Evolutionary conservation across 2,329 filamentous ascomycete genomes (phyloP).

Genomic region (Pseudopyricularia javanii): DNA sequence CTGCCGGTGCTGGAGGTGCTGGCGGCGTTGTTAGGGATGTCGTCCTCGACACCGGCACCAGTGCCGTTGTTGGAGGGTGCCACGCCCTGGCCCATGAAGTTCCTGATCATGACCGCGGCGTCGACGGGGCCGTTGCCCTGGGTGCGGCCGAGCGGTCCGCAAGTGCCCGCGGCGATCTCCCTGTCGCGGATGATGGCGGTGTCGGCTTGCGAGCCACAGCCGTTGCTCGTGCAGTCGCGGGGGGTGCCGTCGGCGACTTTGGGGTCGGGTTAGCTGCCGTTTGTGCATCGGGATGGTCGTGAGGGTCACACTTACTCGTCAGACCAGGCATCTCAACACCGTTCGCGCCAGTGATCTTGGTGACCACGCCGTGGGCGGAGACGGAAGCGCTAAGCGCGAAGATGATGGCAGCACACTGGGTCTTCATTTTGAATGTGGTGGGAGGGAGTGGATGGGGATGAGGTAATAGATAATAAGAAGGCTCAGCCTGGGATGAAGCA

Average conservation of each 20-base stretch:
- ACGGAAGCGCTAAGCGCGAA: slow-evolving; percentile 25
- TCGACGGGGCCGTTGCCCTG: slow-evolving; percentile 46
- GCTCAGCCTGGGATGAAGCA: not conserved
- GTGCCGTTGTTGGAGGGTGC: slow-evolving; percentile 12
- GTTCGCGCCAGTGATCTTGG: slow-evolving; percentile 44
- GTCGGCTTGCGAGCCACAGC: slow-evolving; percentile 53
- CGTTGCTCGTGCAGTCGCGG: slow-evolving; percentile 49
- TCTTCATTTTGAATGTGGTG: not conserved
- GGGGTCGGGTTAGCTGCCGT: not conserved
- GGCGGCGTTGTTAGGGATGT: slow-evolving; percentile 7
- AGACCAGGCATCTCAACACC: slow-evolving; percentile 51
- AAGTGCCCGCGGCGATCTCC: slow-evolving; percentile 42
- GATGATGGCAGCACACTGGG: not conserved
- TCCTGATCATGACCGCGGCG: slow-evolving; percentile 40
- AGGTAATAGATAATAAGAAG: not conserved
- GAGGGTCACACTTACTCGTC: slow-evolving; percentile 15
- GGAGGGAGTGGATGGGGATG: not conserved
- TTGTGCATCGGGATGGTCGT: not conserved
- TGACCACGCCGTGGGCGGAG: slow-evolving; percentile 46
- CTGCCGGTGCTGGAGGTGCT: no score
- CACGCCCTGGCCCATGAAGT: slow-evolving; percentile 41
- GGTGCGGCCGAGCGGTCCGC: slow-evolving; percentile 51
- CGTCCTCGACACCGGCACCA: slow-evolving; percentile 5
- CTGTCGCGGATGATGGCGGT: slow-evolving; percentile 55
- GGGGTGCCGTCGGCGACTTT: slow-evolving; percentile 51